phyloP scores from a whole-genome alignment of 345 rosid species.

The Turnera subulata region DNA sequence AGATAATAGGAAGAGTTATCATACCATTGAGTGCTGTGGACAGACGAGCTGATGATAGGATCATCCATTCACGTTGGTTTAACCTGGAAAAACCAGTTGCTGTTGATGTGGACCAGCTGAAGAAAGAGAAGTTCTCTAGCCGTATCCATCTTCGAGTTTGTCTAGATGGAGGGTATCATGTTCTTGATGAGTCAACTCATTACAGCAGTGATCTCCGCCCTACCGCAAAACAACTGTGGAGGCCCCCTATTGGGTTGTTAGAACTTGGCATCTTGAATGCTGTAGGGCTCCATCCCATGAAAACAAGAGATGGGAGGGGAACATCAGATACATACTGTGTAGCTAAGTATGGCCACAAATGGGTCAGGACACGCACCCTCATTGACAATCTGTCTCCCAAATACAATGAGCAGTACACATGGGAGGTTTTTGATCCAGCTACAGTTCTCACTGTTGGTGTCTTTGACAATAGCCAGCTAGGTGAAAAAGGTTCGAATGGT shows the following conservation, averaged over 20 bases:
- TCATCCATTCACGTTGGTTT: conserved; percentile 35
- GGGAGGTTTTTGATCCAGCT: conserved; percentile 32
- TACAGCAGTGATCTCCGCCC: conserved; percentile 35
- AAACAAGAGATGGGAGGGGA: conserved; percentile 31
- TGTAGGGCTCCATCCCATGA: conserved; percentile 32
- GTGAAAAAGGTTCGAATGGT: conserved; percentile 23
- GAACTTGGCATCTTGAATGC: conserved; percentile 32
- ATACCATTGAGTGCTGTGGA: conserved; percentile 26
- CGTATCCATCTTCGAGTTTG: conserved; percentile 31
- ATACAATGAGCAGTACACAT: conserved; percentile 32
- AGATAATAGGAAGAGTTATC: conserved; percentile 28
- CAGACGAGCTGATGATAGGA: conserved; percentile 29
- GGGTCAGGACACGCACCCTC: conserved; percentile 32
- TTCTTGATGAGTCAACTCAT: conserved; percentile 32
- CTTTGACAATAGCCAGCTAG: conserved; percentile 28
- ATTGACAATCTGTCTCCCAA: conserved; percentile 24
- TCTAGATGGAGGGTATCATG: conserved; percentile 35
- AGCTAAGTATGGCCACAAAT: conserved; percentile 32
- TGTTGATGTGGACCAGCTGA: conserved; percentile 27
- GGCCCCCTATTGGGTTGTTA: conserved; percentile 30
- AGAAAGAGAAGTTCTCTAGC: conserved; percentile 31
- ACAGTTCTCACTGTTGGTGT: conserved; percentile 34
- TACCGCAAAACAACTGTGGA: conserved; percentile 34
- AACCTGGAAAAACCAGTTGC: conserved; percentile 32
- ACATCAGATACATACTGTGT: conserved; percentile 33